Base-by-base conservation (phyloP, 352 stramenopile genomes). In the Aphanomyces astaci region DNA sequence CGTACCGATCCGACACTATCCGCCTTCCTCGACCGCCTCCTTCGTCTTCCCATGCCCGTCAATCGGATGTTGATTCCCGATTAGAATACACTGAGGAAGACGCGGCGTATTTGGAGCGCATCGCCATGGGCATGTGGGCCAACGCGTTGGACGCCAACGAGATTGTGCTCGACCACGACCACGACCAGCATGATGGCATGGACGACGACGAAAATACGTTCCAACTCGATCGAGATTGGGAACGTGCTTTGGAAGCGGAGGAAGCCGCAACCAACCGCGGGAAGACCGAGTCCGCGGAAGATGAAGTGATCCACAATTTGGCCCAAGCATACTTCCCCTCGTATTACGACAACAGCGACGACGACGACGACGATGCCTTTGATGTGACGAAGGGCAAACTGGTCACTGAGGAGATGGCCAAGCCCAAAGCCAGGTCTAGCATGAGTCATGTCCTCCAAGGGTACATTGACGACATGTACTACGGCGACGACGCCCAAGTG, bases 331-430 rank as follows among this genome's bases (percentile, higher is more conserved):
- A 68, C 30, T 68, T 68, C 46, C 43, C 62, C 10, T n/a, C 19
- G 2, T 19, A 59, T 4, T 60, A 52, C 32, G 27, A 64, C 28
- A 49, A 66, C 49, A 36, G 55, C 76, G 59, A 86, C 59, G 64
- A 71, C 59, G 15, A 76, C 66, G 57, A 76, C 75, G 33, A 78
- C 51, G 32, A 71, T 54, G 54, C 75, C 79, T n/a, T n/a, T n/a
- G n/a, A n/a, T n/a, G n/a, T n/a, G n/a, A n/a, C n/a, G n/a, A n/a
- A n/a, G n/a, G n/a, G n/a, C n/a, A n/a, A n/a, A n/a, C n/a, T n/a
- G n/a, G n/a, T n/a, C n/a, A n/a, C n/a, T n/a, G n/a, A n/a, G 69
- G 77, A 19, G 40, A 17, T 30, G 4, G 22, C 28, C 4, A 25
- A 46, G 31, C 28, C 4, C 25, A 45, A 62, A 11, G 11, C 13